Evolutionary conservation across 2,329 filamentous ascomycete genomes (phyloP), one percentile per base, ranked within the genome.

Genomic region (Penicillium expansum): DNA sequence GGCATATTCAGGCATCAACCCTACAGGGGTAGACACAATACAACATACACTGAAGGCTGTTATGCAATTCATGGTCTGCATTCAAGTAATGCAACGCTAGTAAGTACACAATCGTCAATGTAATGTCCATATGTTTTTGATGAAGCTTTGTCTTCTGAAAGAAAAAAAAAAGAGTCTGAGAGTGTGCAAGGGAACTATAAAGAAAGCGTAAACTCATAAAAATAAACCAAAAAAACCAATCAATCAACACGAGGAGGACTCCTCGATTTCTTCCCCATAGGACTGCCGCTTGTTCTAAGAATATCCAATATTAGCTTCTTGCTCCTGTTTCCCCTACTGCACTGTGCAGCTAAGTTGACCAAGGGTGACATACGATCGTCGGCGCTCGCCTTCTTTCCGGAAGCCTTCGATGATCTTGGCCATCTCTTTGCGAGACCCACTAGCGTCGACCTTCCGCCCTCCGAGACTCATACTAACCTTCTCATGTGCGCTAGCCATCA

Each of bases 391-490:
- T 73, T 97, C 92, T 73, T 92, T 92, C 58, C 92, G 85, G 68
- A 95, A 84, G 35, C 82, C 87, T 67, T 97, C 91, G 62, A 97
- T 95, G 37, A 94, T 92, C 69, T 86, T 87, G 62, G 95, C 76
- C 85, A 99, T 97, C 73, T 96, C 91, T 74, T 95, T 95, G 52
- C 94, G 82, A 1, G 90, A 91, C 5, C 87, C 87, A 42, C 79
- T 77, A 4, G 91, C 91, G 76, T 97, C 90, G 49, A 97, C 87
- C 68, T 88, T 83, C 71, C 91, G 92, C 24, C 90, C 90, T 5
- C 84, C 86, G 83, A 97, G 89, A 69, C 90, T 94, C 94, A 99
- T 97, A 60, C 87, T 92, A 13, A 97, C 89, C 77, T 96, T 96
- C 73, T 93, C 86, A 60, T 85, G 84, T 3, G 89, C 87, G 69